A percentile compares a stretch with the other conserved stretches of the same genome.
phyloP scores from a whole-genome alignment of 1,284 basidiomycete species.

The Apiotrichum gamsii region DNA sequence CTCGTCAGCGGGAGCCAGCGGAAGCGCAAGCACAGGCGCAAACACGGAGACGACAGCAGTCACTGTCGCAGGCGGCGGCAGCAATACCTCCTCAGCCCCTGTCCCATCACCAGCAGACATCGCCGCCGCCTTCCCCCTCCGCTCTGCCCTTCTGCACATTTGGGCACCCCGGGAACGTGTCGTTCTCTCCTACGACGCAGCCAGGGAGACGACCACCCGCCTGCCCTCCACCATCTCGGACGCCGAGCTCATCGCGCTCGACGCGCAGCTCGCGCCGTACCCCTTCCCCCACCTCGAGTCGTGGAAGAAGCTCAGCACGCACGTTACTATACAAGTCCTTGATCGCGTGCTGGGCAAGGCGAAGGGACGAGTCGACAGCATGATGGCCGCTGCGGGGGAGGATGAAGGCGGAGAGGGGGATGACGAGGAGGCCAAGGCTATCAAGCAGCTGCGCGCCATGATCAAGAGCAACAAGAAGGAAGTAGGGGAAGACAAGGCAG shows the following conservation, averaged over 20 bases:
- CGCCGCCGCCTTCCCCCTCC: slow-evolving; percentile 24
- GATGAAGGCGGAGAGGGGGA: neutral
- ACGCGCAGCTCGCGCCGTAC: slow-evolving; percentile 46
- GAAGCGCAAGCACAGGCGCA: too few relatives aligned
- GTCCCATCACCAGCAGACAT: neutral
- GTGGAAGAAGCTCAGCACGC: slow-evolving; percentile 38
- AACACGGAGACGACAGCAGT: too few relatives aligned
- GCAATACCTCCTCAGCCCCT: too few relatives aligned
- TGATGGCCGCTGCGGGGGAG: neutral
- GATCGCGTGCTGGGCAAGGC: slow-evolving; percentile 26
- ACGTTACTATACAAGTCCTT: slow-evolving; percentile 31
- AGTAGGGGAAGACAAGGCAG: neutral
- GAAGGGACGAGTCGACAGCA: too few relatives aligned
- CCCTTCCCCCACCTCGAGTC: slow-evolving; percentile 34
- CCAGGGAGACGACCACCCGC: neutral
- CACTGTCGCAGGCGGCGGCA: too few relatives aligned
- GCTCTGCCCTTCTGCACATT: slow-evolving; percentile 25
- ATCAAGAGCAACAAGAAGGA: neutral
- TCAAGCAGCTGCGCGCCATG: neutral
- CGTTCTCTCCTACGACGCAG: slow-evolving; percentile 27
- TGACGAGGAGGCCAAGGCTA: neutral
- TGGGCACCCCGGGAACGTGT: slow-evolving; percentile 27
- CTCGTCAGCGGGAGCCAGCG: neutral
- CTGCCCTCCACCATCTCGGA: slow-evolving; percentile 15
- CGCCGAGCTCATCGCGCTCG: slow-evolving; percentile 45